Conservation (phyloP, 192 early-diverging fungal genomes). For the Coemansia sp. region DNA sequence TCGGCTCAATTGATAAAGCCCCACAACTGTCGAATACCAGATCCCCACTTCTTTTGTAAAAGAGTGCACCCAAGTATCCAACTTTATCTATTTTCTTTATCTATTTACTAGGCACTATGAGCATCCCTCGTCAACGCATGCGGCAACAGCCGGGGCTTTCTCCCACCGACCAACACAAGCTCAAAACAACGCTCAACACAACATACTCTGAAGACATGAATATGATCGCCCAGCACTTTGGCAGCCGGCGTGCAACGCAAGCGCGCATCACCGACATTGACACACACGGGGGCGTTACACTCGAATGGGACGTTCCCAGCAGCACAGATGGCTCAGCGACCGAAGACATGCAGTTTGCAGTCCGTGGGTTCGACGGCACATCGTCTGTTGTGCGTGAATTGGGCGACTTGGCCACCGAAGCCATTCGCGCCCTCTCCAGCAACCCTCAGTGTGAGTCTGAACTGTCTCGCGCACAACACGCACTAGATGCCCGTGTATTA, state of each 20-base stretch:
- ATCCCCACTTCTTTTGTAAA: no score
- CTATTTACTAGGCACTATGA: no score
- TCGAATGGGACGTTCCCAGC: constrained; percentile 25
- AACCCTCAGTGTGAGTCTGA: constrained; percentile 3
- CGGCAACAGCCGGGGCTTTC: constrained; percentile 5
- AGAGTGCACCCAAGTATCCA: no score
- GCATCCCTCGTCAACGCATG: background rate
- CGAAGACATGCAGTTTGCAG: constrained; percentile 45
- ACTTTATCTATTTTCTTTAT: no score
- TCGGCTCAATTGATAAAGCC: no score
- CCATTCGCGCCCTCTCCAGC: constrained; percentile 17
- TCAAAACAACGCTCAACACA: constrained; percentile 23
- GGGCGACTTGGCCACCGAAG: constrained; percentile 35
- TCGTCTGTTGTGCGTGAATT: constrained; percentile 30
- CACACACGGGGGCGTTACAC: constrained; percentile 18
- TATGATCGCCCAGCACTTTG: constrained; percentile 36
- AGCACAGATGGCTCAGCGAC: constrained; percentile 3
- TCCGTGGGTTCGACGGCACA: constrained; percentile 24
- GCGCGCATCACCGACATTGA: constrained; percentile 30
- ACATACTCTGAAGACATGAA: constrained; percentile 23
- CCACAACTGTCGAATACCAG: no score
- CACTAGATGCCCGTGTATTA: constrained; percentile 15
- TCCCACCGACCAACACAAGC: constrained; percentile 13
- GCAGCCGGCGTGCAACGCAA: constrained; percentile 13
- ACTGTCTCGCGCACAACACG: constrained; percentile 20